These are phyloP conservation scores for Postia placenta DNA, from an alignment of 768 basidiomycete species.

Conservation along the genomic window DNA sequence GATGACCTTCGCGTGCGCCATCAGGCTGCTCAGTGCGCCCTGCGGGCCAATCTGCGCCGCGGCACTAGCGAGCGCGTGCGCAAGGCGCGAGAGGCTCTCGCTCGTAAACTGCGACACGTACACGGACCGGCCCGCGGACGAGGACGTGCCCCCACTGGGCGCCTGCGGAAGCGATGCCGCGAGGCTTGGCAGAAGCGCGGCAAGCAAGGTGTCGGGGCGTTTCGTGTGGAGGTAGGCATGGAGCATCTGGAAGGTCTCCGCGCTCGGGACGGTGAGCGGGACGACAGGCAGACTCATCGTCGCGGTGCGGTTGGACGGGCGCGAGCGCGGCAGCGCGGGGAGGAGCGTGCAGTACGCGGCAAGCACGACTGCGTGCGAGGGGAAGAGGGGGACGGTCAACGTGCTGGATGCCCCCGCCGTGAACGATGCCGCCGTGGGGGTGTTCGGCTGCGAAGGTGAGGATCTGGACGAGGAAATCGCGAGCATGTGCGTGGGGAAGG, in stretches of 20 bases:
- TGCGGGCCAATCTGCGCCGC: slow-evolving; percentile 18
- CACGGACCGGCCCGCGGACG: slow-evolving; percentile 7
- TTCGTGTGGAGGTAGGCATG: slow-evolving; percentile 65
- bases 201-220: slow-evolving; percentile 42
- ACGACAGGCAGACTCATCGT: slow-evolving; percentile 48
- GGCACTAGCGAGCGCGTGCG: slow-evolving; percentile 21
- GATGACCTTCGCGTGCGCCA: slow-evolving; percentile 29
- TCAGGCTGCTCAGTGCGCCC: slow-evolving; percentile 25
- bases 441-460: slow-evolving; percentile 19
- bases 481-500: slow-evolving; percentile 27
- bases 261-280: slow-evolving; percentile 56
- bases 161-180: slow-evolving; percentile 16
- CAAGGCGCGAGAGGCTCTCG: slow-evolving; percentile 19
- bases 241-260: slow-evolving; percentile 53
- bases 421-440: slow-evolving; percentile 23
- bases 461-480: slow-evolving; percentile 29
- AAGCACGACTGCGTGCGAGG: slow-evolving; percentile 66
- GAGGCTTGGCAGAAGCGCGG: slow-evolving; percentile 35
- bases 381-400: slow-evolving; percentile 40
- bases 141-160: slow-evolving; percentile 7
- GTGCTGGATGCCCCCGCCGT: slow-evolving; percentile 15
- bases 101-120: slow-evolving; percentile 22
- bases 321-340: slow-evolving; percentile 36
- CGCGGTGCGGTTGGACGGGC: slow-evolving; percentile 23
- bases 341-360: slow-evolving; percentile 64